These are phyloP conservation scores for Ceratocystis eucalypticola DNA, from an alignment of 2,329 filamentous ascomycete species.

Conservation along the genomic window DNA sequence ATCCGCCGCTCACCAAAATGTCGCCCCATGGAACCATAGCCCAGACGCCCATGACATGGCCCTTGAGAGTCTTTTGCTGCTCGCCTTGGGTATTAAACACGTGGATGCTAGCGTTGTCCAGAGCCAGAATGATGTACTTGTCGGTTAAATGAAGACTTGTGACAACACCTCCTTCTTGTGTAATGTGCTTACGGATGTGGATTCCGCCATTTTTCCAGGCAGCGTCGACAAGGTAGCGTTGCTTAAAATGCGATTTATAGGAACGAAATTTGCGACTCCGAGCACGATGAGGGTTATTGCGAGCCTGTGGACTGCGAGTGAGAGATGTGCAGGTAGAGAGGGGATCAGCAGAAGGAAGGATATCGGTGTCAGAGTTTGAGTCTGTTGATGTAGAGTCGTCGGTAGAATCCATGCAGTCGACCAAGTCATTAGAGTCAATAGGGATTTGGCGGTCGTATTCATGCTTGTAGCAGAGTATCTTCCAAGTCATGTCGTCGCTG, in stretches of 20 bases:
- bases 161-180: constrained; percentile 90
- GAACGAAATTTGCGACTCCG: constrained; percentile 52
- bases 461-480: constrained; percentile 90
- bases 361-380: not conserved
- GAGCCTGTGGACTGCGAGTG: constrained; percentile 23
- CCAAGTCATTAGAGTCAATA: constrained; percentile 26
- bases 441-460: constrained; percentile 58
- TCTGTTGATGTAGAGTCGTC: not conserved
- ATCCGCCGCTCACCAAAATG: constrained; percentile 86
- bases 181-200: constrained; percentile 74
- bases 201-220: constrained; percentile 90
- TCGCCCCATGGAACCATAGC: constrained; percentile 98
- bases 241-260: constrained; percentile 95
- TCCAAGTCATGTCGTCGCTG: constrained; percentile 96
- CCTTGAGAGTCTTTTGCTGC: constrained; percentile 75
- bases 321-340: constrained; percentile 15
- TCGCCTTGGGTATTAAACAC: constrained; percentile 90
- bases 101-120: constrained; percentile 97
- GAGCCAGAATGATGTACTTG: constrained; percentile 92
- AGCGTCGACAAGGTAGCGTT: constrained; percentile 90
- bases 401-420: not conserved
- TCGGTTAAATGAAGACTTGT: constrained; percentile 87
- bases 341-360: too few species aligned
- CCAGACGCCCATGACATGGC: constrained; percentile 99
- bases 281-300: constrained; percentile 16